Conservation (phyloP, 2,329 filamentous ascomycete species). For the Biscogniauxia marginata region DNA sequence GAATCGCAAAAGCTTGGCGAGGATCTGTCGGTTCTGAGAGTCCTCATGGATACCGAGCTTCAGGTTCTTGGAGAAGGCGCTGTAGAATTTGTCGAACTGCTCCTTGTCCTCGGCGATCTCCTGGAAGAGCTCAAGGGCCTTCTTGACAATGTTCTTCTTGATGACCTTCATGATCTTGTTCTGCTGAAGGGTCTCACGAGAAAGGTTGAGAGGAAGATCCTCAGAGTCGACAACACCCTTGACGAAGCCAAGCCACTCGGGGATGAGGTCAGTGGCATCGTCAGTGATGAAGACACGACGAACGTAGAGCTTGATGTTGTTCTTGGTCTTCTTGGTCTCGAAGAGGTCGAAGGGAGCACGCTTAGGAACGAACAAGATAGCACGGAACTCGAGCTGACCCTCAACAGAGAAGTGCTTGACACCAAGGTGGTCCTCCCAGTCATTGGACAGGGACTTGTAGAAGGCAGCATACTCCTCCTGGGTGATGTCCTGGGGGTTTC, state of each 20-base stretch:
- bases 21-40: slow-evolving; percentile 86
- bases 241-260: slow-evolving; percentile 98
- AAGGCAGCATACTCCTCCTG: slow-evolving; percentile 97
- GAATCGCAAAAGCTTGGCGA: slow-evolving; percentile 99
- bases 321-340: slow-evolving; percentile 99
- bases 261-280: slow-evolving; percentile 97
- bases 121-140: slow-evolving; percentile 98
- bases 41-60: slow-evolving; percentile 99
- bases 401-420: slow-evolving; percentile 99
- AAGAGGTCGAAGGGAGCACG: slow-evolving; percentile 99
- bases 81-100: slow-evolving; percentile 99
- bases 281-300: slow-evolving; percentile 99
- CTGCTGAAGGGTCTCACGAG: slow-evolving; percentile 99
- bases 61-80: slow-evolving; percentile 99
- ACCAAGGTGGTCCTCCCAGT: slow-evolving; percentile 98
- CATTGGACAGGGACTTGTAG: slow-evolving; percentile 99
- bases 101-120: slow-evolving; percentile 99
- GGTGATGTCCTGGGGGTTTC: slow-evolving; percentile 93
- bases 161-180: slow-evolving; percentile 99
- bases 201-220: slow-evolving; percentile 98
- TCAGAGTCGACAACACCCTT: slow-evolving; percentile 99
- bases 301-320: slow-evolving; percentile 99
- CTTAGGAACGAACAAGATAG: slow-evolving; percentile 99
- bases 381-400: slow-evolving; percentile 99
- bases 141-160: slow-evolving; percentile 99